Percentiles rank a stretch among this genome's conserved stretches.
phyloP scores from a whole-genome alignment of 2,329 filamentous ascomycete genomes.

The Paradendryphiella salina region DNA sequence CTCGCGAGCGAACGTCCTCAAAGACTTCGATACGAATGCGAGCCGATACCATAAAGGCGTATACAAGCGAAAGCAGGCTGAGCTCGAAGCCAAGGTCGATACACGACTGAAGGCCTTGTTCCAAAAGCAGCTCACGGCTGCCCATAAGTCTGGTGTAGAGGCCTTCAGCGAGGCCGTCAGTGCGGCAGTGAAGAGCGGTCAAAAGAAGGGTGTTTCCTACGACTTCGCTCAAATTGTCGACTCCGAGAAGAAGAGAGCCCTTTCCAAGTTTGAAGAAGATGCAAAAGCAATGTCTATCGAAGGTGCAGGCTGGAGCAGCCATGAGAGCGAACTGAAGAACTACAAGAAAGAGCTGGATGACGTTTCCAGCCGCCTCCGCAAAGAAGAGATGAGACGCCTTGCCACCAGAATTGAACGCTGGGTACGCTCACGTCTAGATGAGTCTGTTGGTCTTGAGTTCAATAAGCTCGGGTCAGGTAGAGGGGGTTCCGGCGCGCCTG shows the following conservation, averaged over 20 bases:
- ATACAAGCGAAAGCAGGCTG: slow-evolving; percentile 79
- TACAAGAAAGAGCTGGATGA: slow-evolving; percentile 92
- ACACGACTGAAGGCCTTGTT: slow-evolving; percentile 85
- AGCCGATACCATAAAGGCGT: slow-evolving; percentile 97
- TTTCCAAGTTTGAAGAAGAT: slow-evolving; percentile 75
- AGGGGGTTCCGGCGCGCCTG: slow-evolving; percentile 78
- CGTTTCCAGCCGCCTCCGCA: slow-evolving; percentile 79
- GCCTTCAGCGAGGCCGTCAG: slow-evolving; percentile 87
- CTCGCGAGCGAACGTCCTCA: slow-evolving; percentile 72
- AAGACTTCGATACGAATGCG: slow-evolving; percentile 86
- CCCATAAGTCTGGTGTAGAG: slow-evolving; percentile 83
- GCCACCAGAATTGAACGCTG: slow-evolving; percentile 90
- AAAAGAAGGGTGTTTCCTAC: slow-evolving; percentile 87
- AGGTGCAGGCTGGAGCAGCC: slow-evolving; percentile 84
- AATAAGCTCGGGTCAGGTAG: slow-evolving; percentile 91
- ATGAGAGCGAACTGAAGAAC: slow-evolving; percentile 74
- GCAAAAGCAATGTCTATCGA: slow-evolving; percentile 75
- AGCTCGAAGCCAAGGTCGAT: slow-evolving; percentile 86
- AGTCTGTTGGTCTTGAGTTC: slow-evolving; percentile 90
- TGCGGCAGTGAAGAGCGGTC: slow-evolving; percentile 83
- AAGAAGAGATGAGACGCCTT: slow-evolving; percentile 93
- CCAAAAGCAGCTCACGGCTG: slow-evolving; percentile 81
- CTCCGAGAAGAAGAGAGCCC: slow-evolving; percentile 74
- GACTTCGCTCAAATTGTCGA: slow-evolving; percentile 95
- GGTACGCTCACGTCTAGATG: slow-evolving; percentile 84